Conservation (phyloP, 805 yeast genomes). For the Candida arabinofermentans region DNA sequence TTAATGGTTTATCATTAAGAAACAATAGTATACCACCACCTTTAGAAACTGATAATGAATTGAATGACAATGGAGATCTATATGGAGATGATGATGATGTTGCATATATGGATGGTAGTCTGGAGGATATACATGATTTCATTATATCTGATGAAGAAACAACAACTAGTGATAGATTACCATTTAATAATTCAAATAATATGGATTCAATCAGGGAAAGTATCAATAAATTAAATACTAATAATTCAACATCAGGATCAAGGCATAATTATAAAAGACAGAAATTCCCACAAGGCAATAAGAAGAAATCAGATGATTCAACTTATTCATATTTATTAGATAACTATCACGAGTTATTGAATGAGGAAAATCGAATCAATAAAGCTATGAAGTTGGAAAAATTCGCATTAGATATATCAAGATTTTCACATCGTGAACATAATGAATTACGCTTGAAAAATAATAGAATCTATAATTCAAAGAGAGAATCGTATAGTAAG, state of each 20-base stretch:
- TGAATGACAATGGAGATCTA: conserved; percentile 23
- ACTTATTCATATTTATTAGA: conserved; percentile 12
- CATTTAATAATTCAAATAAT: not conserved
- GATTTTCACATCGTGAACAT: conserved; percentile 27
- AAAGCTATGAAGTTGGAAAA: conserved; percentile 28
- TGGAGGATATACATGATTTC: conserved; percentile 36
- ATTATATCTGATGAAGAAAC: conserved; percentile 3
- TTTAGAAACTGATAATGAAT: conserved; percentile 25
- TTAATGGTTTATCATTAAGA: conserved; percentile 62
- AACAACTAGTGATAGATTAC: conserved; percentile 1
- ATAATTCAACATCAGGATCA: too few relatives aligned
- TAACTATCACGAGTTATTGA: conserved; percentile 22
- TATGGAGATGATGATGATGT: conserved; percentile 20
- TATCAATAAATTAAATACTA: too few relatives aligned
- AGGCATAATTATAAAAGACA: conserved; percentile 5
- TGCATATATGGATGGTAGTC: conserved; percentile 5
- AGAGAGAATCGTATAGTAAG: conserved; percentile 21
- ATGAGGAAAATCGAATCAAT: conserved; percentile 17
- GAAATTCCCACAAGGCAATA: conserved; percentile 5
- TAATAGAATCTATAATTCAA: conserved; percentile 21
- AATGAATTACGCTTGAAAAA: conserved; percentile 25
- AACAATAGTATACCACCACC: conserved; percentile 32
- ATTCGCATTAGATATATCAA: conserved; percentile 24
- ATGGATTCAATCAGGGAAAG: not conserved
- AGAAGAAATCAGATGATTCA: conserved; percentile 15